Percentiles rank a stretch among this genome's conserved stretches.
These are phyloP conservation scores for Eleusine coracana DNA, from an alignment of 176 grass and related monocot genomes.

Conservation along the genomic window DNA sequence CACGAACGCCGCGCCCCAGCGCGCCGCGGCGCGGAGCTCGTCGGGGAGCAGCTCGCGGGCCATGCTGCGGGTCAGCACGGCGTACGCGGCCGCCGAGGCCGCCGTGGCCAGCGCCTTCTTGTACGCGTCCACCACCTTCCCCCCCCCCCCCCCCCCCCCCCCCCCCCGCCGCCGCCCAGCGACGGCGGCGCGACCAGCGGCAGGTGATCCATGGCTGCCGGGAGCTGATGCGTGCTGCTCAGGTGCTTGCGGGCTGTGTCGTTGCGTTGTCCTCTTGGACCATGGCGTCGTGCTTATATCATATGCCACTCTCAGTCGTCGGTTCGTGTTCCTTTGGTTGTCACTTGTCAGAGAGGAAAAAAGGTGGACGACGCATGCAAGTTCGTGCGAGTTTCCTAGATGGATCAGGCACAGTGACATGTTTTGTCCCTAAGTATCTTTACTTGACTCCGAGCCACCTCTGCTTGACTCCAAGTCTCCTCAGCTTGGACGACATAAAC, in stretches of 20 bases:
- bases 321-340: too few relatives aligned
- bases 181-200: neutral
- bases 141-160: constrained; percentile 11
- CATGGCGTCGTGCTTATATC: neutral
- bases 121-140: constrained; percentile 45
- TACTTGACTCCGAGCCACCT: neutral
- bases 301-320: too few relatives aligned
- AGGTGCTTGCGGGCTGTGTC: neutral
- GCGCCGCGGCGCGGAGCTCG: constrained; percentile 42
- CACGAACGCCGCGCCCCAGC: constrained; percentile 28
- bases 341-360: neutral
- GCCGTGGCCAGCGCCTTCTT: constrained; percentile 46
- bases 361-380: neutral
- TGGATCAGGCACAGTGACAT: neutral
- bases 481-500: neutral
- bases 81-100: constrained; percentile 41
- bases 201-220: constrained; percentile 4
- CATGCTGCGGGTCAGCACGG: constrained; percentile 44
- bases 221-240: too few relatives aligned
- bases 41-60: constrained; percentile 52
- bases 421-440: too few relatives aligned
- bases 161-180: neutral
- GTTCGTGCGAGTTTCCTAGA: neutral
- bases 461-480: neutral
- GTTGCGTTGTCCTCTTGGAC: neutral